Evolutionary conservation across 257 asterid genomes (phyloP), one percentile per base, ranked within the genome.

Genomic region (Salvia splendens): DNA sequence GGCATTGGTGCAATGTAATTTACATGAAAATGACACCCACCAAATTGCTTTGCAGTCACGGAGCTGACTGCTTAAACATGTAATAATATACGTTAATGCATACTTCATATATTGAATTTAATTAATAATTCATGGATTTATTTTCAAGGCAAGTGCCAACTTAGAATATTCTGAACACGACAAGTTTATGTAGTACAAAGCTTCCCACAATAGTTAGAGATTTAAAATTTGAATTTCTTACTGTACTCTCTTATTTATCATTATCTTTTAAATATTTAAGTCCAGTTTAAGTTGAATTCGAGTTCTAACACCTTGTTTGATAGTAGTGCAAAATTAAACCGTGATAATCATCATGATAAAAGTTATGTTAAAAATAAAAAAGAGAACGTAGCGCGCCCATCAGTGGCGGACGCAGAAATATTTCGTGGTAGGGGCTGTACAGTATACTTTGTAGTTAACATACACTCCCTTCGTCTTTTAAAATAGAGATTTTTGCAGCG

Each of bases 31-130:
- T 62, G 81, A 72, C 68, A 0, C 49, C 15, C 32, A 71, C 17
- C 75, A 61, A 73, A 68, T 77, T 47, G 33, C 78, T 67, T 77
- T 7, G 68, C 61, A 41, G 35, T 75, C 69, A 69, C 68, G 75
- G 56, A 69, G 54, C 12, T 41, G 9, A 50, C 47, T 38, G 10
- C 63, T 49, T 61, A 36, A 16, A 61, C 66, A 52, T 74, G 14
- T 43, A 36, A 61, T 50, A 6, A 0, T 16, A 16, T 33, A 17
- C 20, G 1, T 17, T 17, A 17, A 17, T 17, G 1, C 20, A 17
- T 17, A 17, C 20, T 17, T 17, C 20, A 47, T 4, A 47, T 16
- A 2, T 6, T 14, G 0, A 49, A 7, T 1, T 15, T 1, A 8
- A 4, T 4, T 8, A 1, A 51, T 51, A 51, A 12, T 17, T 20